phyloP scores from a whole-genome alignment of 352 stramenopile species.

The Phytopythium kandeliae region DNA sequence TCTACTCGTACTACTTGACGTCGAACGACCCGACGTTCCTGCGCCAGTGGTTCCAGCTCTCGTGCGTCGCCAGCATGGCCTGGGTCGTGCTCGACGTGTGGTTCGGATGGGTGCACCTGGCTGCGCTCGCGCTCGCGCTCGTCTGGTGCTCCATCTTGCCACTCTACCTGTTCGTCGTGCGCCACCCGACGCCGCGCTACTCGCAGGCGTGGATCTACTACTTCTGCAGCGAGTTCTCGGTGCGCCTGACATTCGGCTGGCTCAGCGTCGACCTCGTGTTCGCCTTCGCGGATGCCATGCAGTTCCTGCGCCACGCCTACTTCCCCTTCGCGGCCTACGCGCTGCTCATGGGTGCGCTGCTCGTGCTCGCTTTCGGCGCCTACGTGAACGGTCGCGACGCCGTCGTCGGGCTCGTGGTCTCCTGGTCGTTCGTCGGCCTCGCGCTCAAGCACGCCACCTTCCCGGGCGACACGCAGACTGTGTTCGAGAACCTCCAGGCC shows the following conservation, averaged over 20 bases:
- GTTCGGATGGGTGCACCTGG: slow-evolving; percentile 49
- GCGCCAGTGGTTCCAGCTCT: slow-evolving; percentile 46
- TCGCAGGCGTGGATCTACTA: slow-evolving; percentile 44
- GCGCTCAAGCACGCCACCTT: slow-evolving; percentile 31
- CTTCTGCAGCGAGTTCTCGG: slow-evolving; percentile 50
- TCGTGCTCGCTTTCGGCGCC: slow-evolving; percentile 38
- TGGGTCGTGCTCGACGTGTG: slow-evolving; percentile 46
- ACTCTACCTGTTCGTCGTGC: slow-evolving; percentile 52
- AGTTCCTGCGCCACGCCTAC: slow-evolving; percentile 38
- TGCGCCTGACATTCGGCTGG: slow-evolving; percentile 57
- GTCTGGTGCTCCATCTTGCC: slow-evolving; percentile 51
- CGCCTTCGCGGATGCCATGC: slow-evolving; percentile 35
- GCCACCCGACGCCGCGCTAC: slow-evolving; percentile 34
- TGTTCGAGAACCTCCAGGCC: slow-evolving; percentile 43
- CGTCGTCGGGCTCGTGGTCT: slow-evolving; percentile 41
- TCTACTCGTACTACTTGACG: slow-evolving; percentile 52
- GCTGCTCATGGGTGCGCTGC: slow-evolving; percentile 24
- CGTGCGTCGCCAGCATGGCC: slow-evolving; percentile 42
- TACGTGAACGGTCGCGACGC: slow-evolving; percentile 47
- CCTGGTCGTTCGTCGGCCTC: slow-evolving; percentile 36
- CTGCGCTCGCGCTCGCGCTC: slow-evolving; percentile 45
- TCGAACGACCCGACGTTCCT: slow-evolving; percentile 37
- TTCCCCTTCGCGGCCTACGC: slow-evolving; percentile 45
- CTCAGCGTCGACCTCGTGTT: slow-evolving; percentile 37
- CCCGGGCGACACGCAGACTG: slow-evolving; percentile 27